phyloP scores from a whole-genome alignment of 2,329 filamentous ascomycete genomes.

The Zasmidium angulare region DNA sequence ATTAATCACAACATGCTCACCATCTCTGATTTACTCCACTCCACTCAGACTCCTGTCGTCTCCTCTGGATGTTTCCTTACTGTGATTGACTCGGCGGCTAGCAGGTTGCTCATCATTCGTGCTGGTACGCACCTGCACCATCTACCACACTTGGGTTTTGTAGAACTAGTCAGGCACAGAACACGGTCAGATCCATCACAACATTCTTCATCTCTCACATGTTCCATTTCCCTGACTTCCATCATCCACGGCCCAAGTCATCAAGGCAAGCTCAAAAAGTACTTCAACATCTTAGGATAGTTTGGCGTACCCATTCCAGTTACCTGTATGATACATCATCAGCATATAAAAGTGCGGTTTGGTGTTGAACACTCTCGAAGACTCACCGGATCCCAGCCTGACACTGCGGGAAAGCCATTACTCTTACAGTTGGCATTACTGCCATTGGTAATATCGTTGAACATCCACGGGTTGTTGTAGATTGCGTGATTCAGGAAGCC shows the following conservation, averaged over 20 bases:
- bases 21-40: too few relatives aligned
- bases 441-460: constrained; percentile 19
- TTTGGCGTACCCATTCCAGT: constrained; percentile 31
- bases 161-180: too few relatives aligned
- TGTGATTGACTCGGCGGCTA: too few relatives aligned
- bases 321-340: constrained; percentile 2
- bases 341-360: background rate
- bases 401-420: constrained; percentile 11
- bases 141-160: too few relatives aligned
- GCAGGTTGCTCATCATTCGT: too few relatives aligned
- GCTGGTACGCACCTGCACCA: too few relatives aligned
- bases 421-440: constrained; percentile 34
- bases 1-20: too few relatives aligned
- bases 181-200: background rate
- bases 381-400: constrained; percentile 27
- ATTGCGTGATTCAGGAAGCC: constrained; percentile 37
- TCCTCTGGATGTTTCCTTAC: too few relatives aligned
- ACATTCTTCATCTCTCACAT: too few relatives aligned
- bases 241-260: background rate
- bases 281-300: constrained; percentile 28
- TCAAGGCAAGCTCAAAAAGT: constrained; percentile 28
- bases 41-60: too few relatives aligned
- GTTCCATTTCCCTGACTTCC: too few relatives aligned
- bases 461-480: constrained; percentile 19
- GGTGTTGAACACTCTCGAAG: constrained; percentile 3